phyloP scores from a whole-genome alignment of 495 filamentous ascomycete species.

The Penicillium bovifimosum region DNA sequence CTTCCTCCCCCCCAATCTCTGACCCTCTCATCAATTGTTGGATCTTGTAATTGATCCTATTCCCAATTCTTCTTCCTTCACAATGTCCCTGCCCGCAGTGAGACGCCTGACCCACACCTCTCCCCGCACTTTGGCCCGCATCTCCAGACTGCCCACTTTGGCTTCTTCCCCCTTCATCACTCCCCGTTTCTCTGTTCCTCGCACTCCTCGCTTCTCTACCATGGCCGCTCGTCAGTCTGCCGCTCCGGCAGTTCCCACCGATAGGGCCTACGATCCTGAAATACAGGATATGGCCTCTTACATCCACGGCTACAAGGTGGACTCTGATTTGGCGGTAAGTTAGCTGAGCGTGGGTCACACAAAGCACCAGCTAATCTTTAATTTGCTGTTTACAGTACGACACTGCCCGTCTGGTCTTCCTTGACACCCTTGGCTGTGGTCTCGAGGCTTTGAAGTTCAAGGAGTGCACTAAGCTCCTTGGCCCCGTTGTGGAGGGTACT shows the following conservation, averaged over 20 bases:
- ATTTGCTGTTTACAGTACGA: conserved; percentile 61
- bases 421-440: conserved; percentile 95
- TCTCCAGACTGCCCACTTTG: conserved; percentile 33
- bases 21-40: not conserved
- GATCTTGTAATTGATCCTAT: conserved; percentile 9
- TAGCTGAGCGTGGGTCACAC: not conserved
- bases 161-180: conserved; percentile 20
- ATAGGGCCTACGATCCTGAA: conserved; percentile 75
- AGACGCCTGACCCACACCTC: conserved; percentile 45
- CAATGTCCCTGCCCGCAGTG: conserved; percentile 33
- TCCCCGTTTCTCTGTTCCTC: conserved; percentile 17
- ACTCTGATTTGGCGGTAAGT: conserved; percentile 88
- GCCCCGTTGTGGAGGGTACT: conserved; percentile 88
- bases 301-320: conserved; percentile 83
- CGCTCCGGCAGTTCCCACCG: conserved; percentile 30
- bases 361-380: not conserved
- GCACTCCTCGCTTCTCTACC: conserved; percentile 39
- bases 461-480: conserved; percentile 90
- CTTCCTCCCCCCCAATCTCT: not conserved
- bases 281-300: conserved; percentile 92
- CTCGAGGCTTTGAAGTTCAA: conserved; percentile 93
- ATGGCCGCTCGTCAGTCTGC: conserved; percentile 43
- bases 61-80: conserved; percentile 14
- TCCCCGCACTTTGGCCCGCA: conserved; percentile 47
- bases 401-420: conserved; percentile 81